A percentile compares a stretch with the other conserved stretches of the same genome.
phyloP scores from a whole-genome alignment of 1,139 yeast genomes.

The Pichia sp. region DNA sequence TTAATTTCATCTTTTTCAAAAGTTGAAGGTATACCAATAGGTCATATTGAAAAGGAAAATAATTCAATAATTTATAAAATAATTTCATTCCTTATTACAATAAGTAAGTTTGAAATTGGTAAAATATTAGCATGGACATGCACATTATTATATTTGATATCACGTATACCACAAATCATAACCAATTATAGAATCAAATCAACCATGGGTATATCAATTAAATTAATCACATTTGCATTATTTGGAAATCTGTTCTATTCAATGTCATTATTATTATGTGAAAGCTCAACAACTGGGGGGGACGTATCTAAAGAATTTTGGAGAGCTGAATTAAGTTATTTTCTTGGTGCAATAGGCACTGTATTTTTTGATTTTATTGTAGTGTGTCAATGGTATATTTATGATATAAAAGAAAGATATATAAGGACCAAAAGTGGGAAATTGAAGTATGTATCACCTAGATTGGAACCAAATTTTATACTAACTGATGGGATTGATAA shows the following conservation, averaged over 20 bases:
- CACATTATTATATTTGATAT: conserved; percentile 64
- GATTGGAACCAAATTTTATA: background rate
- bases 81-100: background rate
- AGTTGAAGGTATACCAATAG: conserved; percentile 24
- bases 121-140: conserved; percentile 72
- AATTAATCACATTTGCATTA: conserved; percentile 72
- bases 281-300: conserved; percentile 26
- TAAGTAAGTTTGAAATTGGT: conserved; percentile 33
- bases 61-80: conserved; percentile 22
- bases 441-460: conserved; percentile 1
- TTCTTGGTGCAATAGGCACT: conserved; percentile 30
- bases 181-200: conserved; percentile 72
- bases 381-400: conserved; percentile 26
- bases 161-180: conserved; percentile 79
- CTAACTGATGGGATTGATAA: background rate
- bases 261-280: conserved; percentile 53
- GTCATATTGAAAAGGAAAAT: conserved; percentile 12
- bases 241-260: conserved; percentile 80
- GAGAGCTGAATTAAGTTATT: conserved; percentile 28
- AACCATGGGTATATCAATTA: conserved; percentile 77
- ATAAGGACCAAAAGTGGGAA: conserved; percentile 5
- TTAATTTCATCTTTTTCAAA: conserved; percentile 26
- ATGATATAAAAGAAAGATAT: conserved; percentile 20
- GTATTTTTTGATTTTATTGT: conserved; percentile 25
- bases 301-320: conserved; percentile 24